These are phyloP conservation scores for Neospora caninum DNA, from an alignment of 169 alveolate genomes.

Conservation along the genomic window DNA sequence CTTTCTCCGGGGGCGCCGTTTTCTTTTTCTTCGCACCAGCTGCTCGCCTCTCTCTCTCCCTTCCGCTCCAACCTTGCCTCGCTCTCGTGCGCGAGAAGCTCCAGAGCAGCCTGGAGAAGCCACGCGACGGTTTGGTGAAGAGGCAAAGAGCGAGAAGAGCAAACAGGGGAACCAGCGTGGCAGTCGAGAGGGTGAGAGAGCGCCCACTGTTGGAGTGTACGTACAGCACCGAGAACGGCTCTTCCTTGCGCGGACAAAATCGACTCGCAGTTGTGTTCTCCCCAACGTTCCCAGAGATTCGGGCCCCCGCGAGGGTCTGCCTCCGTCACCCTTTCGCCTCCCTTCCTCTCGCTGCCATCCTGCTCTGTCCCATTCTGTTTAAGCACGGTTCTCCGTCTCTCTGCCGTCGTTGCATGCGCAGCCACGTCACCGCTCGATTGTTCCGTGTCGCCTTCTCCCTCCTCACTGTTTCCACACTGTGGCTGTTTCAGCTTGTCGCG, in stretches of 20 bases:
- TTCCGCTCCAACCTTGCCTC: no score
- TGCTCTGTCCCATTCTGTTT: neutral
- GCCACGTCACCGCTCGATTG: neutral
- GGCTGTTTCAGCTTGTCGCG: neutral
- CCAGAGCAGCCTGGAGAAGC: neutral
- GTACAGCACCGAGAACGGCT: neutral
- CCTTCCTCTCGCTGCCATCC: neutral
- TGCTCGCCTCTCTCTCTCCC: no score
- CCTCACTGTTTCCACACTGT: neutral
- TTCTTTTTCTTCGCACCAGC: no score
- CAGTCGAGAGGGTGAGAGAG: neutral
- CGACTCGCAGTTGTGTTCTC: neutral
- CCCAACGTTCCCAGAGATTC: no score
- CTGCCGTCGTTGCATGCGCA: neutral
- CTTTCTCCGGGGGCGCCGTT: no score
- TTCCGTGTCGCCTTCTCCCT: neutral
- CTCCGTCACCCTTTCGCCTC: neutral
- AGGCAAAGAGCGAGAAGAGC: neutral
- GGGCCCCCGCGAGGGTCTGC: neutral
- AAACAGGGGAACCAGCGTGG: neutral
- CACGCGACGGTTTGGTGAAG: neutral
- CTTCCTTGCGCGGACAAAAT: neutral
- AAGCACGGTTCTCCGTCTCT: neutral
- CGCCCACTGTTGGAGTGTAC: conserved; percentile 16
- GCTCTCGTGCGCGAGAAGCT: neutral